Conservation (phyloP, 2,329 filamentous ascomycete genomes). For the Diaporthe destruens region DNA sequence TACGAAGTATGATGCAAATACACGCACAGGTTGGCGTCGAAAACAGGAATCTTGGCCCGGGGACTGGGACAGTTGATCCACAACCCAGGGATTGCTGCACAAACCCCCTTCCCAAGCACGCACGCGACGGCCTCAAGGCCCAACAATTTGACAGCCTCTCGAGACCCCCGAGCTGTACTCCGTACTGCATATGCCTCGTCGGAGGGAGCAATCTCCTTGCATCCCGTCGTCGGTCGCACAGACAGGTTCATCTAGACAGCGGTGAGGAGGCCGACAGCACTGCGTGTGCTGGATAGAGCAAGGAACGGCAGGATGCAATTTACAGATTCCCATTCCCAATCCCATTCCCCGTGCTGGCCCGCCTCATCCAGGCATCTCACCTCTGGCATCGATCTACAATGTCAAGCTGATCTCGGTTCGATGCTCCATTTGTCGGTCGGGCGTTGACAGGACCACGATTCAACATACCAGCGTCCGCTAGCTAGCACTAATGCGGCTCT, state of each 20-base stretch:
- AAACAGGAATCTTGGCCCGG: conserved; percentile 10
- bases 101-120: background rate
- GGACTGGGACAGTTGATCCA: background rate
- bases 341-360: conserved; percentile 13
- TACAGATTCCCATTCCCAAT: conserved; percentile 19
- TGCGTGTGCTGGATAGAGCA: background rate
- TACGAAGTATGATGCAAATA: conserved; percentile 4
- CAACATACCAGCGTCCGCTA: conserved; percentile 28
- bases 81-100: background rate
- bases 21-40: conserved; percentile 5
- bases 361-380: background rate
- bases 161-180: background rate
- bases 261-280: background rate
- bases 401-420: conserved; percentile 4
- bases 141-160: background rate
- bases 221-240: conserved; percentile 8
- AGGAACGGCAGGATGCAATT: conserved; percentile 11
- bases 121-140: background rate
- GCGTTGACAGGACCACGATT: conserved; percentile 28
- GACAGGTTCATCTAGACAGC: background rate
- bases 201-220: background rate
- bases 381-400: conserved; percentile 21
- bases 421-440: conserved; percentile 25
- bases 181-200: background rate
- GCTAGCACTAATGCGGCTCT: conserved; percentile 37